Base-by-base conservation (phyloP, 2,329 filamentous ascomycete genomes). In the Arthrobotrys conoides region DNA sequence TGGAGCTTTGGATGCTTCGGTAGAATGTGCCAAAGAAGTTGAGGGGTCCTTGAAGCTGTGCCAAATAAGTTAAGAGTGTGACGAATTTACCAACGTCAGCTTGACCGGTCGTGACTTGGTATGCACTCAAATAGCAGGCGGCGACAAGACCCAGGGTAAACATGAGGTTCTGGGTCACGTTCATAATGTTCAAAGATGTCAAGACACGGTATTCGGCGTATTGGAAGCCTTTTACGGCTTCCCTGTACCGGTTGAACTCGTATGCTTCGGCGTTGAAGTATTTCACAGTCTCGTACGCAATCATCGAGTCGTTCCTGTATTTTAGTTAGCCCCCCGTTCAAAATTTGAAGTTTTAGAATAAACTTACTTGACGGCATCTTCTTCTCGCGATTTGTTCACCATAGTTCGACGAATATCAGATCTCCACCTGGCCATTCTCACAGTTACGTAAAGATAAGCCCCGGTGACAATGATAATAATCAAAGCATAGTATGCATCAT, bases 21-120 rank as follows among this genome's bases (percentile, higher is more conserved):
- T 98, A 99, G 84, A 98, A 98, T 0, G 94, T 96, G 71, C 95
- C 96, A 82, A 96, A 95, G 85, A 93, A 95, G 84, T 95, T 94
- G 77, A 95, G 87, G 0, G 93, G 93, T 0, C 90, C 80, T 55
- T 95, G 93, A 18, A 96, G 87, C 84, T 96, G 93, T 18, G 90
- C 90, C 84, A 95, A 90, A 83, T 94, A 95, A 3, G 91, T 91
- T 80, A 95, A 87, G 76, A 95, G 86, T 27, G 87, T 86, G 59
- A 94, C 90, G 84, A 94, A 95, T 79, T 92, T 88, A 68, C 91
- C 91, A 41, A 93, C 89, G 22, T 87, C 86, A 71, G 90, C 88
- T 80, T 89, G 86, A 12, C 90, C 90, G 48, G 87, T 89, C 0
- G 90, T 90, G 63, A 95, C 92, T 83, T 95, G 91, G 84, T 91